Evolutionary conservation across 106 monocot species (phyloP), one percentile per base, ranked within the genome.

Genomic region (Dendrobium officinale): DNA sequence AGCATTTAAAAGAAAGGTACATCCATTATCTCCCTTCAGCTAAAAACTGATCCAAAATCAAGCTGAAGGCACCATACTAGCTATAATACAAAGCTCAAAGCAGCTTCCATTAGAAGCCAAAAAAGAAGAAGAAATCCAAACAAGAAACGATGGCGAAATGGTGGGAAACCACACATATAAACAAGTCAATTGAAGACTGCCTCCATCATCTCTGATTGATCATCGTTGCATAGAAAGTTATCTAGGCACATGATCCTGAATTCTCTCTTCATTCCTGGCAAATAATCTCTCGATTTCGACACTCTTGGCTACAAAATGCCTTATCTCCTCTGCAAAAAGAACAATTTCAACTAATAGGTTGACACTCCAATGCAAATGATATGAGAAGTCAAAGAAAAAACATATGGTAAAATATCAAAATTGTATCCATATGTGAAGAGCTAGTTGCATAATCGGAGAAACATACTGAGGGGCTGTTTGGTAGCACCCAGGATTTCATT

Each of bases 271-370:
- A 49, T 11, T 82, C 82, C 44, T 58, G 48, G 9, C 37, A 77
- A 19, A 67, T 6, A 26, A 82, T 77, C 70, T 78, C 82, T 55
- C 67, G 70, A 68, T 67, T 19, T 19, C 82, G 77, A 44, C 82
- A 82, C 54, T 78, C 82, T 5, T 20, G 54, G 77, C 82, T 82
- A 45, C 82, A 82, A 24, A 77, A 82, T 40, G 82, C 82, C 55
- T 72, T 82, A 27, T 78, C 82, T 48, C 82, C 77, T 42, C 77
- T 77, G 81, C 41, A 72, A 78, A 56, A 72, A 1, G 6, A 47
- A 44, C 33, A 73, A 1, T 41, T 37, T 5, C 67, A 68, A 10
- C 5, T n/a, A 68, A 9, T 37, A 3, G 37, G 37, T 37, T 37
- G 37, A 37, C 37, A 37, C 37, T 37, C 37, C 10, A 68, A 31